A percentile compares a stretch with the other conserved stretches of the same genome.
These are phyloP conservation scores for Arxiozyma heterogenica DNA, from an alignment of 1,139 yeast genomes.

Conservation along the genomic window DNA sequence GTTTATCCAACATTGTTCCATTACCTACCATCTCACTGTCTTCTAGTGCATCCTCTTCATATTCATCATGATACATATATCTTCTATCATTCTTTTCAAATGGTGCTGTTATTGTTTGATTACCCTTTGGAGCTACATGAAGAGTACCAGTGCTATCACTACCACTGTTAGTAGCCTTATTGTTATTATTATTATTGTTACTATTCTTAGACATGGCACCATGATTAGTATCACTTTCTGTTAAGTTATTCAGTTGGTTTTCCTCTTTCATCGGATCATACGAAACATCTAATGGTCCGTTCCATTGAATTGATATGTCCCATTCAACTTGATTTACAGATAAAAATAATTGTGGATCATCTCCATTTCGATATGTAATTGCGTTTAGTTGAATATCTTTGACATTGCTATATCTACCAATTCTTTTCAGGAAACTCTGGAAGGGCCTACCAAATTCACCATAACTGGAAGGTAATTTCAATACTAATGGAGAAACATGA, in stretches of 20 bases:
- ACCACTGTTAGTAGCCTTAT: neutral
- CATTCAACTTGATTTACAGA: constrained; percentile 28
- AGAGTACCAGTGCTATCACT: neutral
- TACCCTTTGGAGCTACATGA: neutral
- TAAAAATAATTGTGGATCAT: constrained; percentile 17
- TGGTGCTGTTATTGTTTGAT: neutral
- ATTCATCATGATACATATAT: neutral
- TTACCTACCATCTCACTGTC: constrained; percentile 12
- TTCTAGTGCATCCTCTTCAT: constrained; percentile 10
- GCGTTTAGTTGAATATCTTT: constrained; percentile 20
- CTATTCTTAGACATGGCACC: neutral
- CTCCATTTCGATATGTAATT: constrained; percentile 10
- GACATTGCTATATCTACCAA: constrained; percentile 26
- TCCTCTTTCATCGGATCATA: constrained; percentile 6
- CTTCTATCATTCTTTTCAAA: neutral
- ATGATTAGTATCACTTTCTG: neutral
- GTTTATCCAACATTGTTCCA: neutral
- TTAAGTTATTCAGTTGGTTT: neutral
- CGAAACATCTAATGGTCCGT: constrained; percentile 25
- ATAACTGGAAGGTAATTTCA: constrained; percentile 21
- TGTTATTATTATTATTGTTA: neutral
- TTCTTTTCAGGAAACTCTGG: constrained; percentile 24
- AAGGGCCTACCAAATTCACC: constrained; percentile 28
- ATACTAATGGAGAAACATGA: constrained; percentile 21
- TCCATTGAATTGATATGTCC: constrained; percentile 29